Evolutionary conservation across 225 moss, liverwort and hornwort genomes (phyloP).

Genomic region (Neckera pumila): DNA sequence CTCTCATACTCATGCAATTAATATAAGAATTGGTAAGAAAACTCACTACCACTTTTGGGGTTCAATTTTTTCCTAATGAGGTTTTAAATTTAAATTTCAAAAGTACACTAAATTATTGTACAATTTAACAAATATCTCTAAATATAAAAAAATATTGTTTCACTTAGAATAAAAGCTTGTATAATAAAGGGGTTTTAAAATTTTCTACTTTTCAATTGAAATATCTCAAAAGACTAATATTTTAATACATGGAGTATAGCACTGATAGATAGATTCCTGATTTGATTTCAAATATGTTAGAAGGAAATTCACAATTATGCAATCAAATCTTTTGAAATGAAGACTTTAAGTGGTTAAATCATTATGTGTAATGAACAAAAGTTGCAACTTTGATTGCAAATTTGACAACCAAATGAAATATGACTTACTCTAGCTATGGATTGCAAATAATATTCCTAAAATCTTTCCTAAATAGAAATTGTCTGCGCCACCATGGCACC

Average conservation of each 20-base stretch:
- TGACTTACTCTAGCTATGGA: accelerated
- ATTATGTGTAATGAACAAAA: background rate
- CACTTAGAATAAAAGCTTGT: background rate
- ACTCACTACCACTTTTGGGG: too few relatives aligned
- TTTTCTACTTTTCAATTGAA: background rate
- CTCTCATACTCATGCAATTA: too few relatives aligned
- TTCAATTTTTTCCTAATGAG: too few relatives aligned
- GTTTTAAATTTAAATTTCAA: background rate
- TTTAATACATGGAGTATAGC: background rate
- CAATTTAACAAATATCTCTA: background rate
- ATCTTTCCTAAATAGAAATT: background rate
- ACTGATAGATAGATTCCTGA: accelerated
- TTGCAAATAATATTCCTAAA: background rate
- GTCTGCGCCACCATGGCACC: accelerated
- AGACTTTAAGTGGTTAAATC: background rate
- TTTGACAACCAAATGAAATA: background rate
- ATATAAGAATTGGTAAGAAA: too few relatives aligned
- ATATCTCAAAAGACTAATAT: background rate
- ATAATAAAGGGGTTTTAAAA: accelerated
- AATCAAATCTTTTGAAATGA: background rate
- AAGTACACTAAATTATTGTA: background rate
- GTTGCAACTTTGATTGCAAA: background rate
- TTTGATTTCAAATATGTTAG: background rate
- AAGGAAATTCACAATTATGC: background rate
- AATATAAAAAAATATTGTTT: background rate